A percentile compares a stretch with the other conserved stretches of the same genome.
phyloP scores from a whole-genome alignment of 2,329 filamentous ascomycete species.

The Parafenestella ontariensis region DNA sequence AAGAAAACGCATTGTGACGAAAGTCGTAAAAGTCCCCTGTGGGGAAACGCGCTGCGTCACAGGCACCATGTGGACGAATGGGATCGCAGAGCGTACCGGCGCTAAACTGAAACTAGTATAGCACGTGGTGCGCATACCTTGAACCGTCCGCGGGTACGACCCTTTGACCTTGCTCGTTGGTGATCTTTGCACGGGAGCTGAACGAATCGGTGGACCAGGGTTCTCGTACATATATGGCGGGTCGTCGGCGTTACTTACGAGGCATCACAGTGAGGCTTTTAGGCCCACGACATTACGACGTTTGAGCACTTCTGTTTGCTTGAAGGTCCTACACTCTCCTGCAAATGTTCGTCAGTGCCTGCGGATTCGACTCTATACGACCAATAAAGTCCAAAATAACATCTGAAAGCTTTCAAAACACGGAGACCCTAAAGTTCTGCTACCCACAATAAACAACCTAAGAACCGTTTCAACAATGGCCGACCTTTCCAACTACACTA shows the following conservation, averaged over 20 bases:
- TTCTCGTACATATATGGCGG: background rate
- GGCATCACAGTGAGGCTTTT: background rate
- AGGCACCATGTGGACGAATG: conserved; percentile 14
- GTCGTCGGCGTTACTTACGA: background rate
- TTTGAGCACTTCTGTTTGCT: background rate
- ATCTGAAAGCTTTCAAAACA: background rate
- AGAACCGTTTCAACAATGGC: background rate
- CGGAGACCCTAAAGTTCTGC: background rate
- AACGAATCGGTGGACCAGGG: background rate
- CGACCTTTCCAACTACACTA: background rate
- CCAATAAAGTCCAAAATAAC: background rate
- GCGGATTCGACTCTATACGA: background rate
- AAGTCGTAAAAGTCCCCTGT: background rate
- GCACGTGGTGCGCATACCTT: conserved; percentile 3
- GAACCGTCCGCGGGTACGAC: background rate
- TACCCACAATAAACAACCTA: background rate
- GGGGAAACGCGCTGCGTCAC: conserved; percentile 7
- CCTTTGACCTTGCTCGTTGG: background rate
- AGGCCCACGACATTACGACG: background rate
- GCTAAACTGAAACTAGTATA: background rate
- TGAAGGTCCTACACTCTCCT: background rate
- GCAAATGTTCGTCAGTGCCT: background rate
- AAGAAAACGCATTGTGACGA: background rate
- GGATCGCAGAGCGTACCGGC: background rate
- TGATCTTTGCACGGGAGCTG: background rate